These are phyloP conservation scores for Lactarius psammicola DNA, from an alignment of 768 basidiomycete genomes.

Conservation along the genomic window DNA sequence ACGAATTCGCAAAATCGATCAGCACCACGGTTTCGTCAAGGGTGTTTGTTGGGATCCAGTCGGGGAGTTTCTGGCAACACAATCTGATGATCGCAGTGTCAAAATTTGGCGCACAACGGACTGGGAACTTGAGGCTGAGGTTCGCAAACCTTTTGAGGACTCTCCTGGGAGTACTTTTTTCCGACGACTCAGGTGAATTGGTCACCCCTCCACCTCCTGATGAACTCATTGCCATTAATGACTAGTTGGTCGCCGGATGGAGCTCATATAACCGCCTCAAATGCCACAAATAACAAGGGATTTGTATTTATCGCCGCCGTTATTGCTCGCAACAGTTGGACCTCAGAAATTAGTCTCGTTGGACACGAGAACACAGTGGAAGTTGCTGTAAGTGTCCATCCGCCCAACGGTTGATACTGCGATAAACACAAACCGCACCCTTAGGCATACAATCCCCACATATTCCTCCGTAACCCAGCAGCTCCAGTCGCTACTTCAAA, in stretches of 20 bases:
- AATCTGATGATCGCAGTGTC: constrained; percentile 94
- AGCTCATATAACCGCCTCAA: constrained; percentile 96
- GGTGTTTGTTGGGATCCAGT: constrained; percentile 99
- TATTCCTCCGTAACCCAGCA: constrained; percentile 78
- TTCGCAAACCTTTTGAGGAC: constrained; percentile 88
- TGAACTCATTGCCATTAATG: background rate
- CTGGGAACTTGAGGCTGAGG: constrained; percentile 82
- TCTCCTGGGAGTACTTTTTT: constrained; percentile 96
- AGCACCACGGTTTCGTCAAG: constrained; percentile 96
- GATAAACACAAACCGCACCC: background rate
- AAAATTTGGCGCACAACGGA: constrained; percentile 96
- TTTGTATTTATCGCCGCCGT: constrained; percentile 98
- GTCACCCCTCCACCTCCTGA: background rate
- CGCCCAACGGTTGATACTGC: background rate
- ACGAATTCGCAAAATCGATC: constrained; percentile 76
- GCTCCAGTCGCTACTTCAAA: constrained; percentile 72
- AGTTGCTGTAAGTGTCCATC: constrained; percentile 66
- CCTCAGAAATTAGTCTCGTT: constrained; percentile 88
- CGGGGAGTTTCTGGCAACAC: constrained; percentile 95
- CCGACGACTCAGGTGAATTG: constrained; percentile 71
- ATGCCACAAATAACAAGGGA: constrained; percentile 93
- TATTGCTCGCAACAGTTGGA: constrained; percentile 86
- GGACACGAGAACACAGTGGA: constrained; percentile 98
- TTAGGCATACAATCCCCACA: constrained; percentile 90
- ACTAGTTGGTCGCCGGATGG: constrained; percentile 97